phyloP scores from a whole-genome alignment of 2,329 filamentous ascomycete species.

The Echinosphaeria canescens region DNA sequence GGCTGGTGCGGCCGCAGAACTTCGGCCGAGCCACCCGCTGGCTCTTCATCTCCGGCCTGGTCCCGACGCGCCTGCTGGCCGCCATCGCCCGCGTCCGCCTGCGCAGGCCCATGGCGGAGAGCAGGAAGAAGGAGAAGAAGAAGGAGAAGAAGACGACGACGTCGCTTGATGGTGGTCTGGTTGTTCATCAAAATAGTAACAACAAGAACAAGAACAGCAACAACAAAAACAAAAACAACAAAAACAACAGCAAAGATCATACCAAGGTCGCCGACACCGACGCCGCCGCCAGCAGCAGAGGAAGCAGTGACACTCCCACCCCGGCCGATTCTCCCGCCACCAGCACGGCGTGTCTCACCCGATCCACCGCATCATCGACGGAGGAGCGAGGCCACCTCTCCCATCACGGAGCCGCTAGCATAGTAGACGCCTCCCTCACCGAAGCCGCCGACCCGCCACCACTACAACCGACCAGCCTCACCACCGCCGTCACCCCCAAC shows the following conservation, averaged over 20 bases:
- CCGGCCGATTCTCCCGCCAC: no score
- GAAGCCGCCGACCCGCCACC: constrained; percentile 9
- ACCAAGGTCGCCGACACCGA: no score
- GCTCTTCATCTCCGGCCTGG: constrained; percentile 28
- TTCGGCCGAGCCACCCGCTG: constrained; percentile 26
- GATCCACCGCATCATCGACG: background rate
- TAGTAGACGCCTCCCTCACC: constrained; percentile 2
- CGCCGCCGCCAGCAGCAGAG: no score
- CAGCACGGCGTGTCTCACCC: no score
- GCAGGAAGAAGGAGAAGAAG: constrained; percentile 8
- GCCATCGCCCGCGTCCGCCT: constrained; percentile 24
- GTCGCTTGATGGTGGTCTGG: background rate
- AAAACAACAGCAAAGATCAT: no score
- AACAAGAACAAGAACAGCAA: no score
- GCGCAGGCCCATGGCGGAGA: constrained; percentile 23
- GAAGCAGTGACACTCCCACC: no score
- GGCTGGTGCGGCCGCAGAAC: constrained; percentile 39
- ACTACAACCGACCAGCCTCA: no score
- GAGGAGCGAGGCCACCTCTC: constrained; percentile 1
- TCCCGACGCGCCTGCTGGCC: constrained; percentile 28
- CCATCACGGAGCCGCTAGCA: constrained; percentile 2
- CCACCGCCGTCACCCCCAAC: no score
- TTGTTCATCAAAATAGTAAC: no score
- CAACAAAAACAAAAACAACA: no score
- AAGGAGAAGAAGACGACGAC: constrained; percentile 1